Conservation (phyloP, 805 yeast genomes). For the Pichia insulana region DNA sequence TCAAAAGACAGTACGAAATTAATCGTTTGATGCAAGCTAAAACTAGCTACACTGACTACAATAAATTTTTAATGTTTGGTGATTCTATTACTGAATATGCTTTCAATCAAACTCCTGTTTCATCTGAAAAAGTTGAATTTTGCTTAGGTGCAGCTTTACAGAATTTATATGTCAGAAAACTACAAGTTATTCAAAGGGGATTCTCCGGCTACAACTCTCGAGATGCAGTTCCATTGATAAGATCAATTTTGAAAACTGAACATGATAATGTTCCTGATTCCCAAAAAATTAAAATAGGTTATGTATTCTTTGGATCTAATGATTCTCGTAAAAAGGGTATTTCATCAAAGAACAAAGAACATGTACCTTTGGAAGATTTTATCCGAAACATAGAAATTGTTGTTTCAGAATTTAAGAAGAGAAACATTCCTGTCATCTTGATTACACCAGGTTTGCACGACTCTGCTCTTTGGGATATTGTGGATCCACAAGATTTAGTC, state of each 20-base stretch:
- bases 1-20: neutral
- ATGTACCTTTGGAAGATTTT: conserved; percentile 44
- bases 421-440: conserved; percentile 44
- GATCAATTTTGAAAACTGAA: conserved; percentile 43
- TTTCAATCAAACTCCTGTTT: conserved; percentile 18
- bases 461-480: conserved; percentile 31
- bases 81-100: conserved; percentile 30
- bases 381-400: conserved; percentile 38
- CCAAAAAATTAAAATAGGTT: conserved; percentile 32
- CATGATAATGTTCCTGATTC: conserved; percentile 26
- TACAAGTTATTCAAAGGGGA: conserved; percentile 70
- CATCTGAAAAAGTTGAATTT: conserved; percentile 14
- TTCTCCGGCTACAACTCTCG: conserved; percentile 67
- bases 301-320: conserved; percentile 75
- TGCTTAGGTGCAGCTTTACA: conserved; percentile 25
- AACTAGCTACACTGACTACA: conserved; percentile 10
- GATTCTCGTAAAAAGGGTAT: conserved; percentile 38
- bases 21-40: neutral
- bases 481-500: conserved; percentile 27
- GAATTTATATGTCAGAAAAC: conserved; percentile 43
- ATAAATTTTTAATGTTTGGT: conserved; percentile 27
- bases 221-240: conserved; percentile 44
- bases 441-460: conserved; percentile 59
- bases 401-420: conserved; percentile 30
- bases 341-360: conserved; percentile 30